Evolutionary conservation across 257 asterid species (phyloP).

Genomic region (Striga asiatica): DNA sequence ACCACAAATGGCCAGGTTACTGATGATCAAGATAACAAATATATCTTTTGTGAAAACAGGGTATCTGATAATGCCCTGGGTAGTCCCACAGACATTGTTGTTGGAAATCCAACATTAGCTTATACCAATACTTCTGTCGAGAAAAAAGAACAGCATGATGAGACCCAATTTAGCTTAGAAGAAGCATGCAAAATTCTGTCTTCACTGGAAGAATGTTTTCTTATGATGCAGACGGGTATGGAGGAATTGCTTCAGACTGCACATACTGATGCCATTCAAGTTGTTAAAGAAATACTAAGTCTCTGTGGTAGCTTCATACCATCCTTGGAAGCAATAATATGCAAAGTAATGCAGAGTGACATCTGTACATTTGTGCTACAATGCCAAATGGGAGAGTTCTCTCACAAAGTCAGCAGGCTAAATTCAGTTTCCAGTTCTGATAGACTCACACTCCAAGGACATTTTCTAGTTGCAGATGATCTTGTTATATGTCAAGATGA

Average conservation of each 20-base stretch:
- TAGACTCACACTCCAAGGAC: conserved; percentile 22
- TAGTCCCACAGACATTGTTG: too few relatives aligned
- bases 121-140: conserved; percentile 17
- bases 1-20: conserved; percentile 17
- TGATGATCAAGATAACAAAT: conserved; percentile 18
- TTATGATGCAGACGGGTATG: conserved; percentile 37
- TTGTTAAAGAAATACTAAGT: conserved; percentile 34
- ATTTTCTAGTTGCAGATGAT: conserved; percentile 13
- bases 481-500: conserved; percentile 12
- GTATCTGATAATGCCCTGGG: conserved; percentile 14
- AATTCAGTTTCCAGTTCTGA: conserved; percentile 13
- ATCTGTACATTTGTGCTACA: conserved; percentile 34
- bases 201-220: conserved; percentile 44
- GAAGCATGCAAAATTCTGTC: conserved; percentile 29
- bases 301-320: conserved; percentile 36
- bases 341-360: conserved; percentile 36
- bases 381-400: conserved; percentile 30
- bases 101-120: conserved; percentile 7
- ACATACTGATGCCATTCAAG: conserved; percentile 29
- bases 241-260: conserved; percentile 32
- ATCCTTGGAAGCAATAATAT: conserved; percentile 35
- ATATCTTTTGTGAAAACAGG: conserved; percentile 15
- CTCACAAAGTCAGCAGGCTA: conserved; percentile 18
- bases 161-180: conserved; percentile 23
- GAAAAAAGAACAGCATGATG: conserved; percentile 28